Evolutionary conservation across 805 yeast genomes (phyloP), one percentile per base, ranked within the genome.

Genomic region (Kazachstania bromeliacearum): DNA sequence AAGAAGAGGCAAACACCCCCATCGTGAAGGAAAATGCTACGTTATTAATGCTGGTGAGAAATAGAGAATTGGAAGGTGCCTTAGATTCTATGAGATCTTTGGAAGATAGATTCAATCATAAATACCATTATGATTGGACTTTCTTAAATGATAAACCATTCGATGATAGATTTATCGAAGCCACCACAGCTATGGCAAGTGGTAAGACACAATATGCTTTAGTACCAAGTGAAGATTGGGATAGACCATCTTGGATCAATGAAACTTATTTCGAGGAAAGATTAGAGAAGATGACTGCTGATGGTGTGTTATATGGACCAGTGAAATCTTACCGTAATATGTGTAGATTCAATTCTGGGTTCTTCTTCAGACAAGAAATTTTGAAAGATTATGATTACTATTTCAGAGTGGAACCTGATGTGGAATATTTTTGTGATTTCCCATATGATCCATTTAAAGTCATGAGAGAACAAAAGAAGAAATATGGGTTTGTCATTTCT

Each of bases 291-390:
- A 62, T 71, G 64, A 59, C 51, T 10, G 63, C 64, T 9, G 57
- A 67, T 8, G 66, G 68, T 4, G 73, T 82, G 3, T 59, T 81
- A 1, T 82, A 82, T 53, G 89, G 87, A 1, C 69, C 63, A 19
- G 73, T 82, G 1, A 59, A 63, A 45, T 76, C 85, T 1, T 82
- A 82, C 52, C 72, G 97, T 55, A 89, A 89, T 58, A 92, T 92
- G 97, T 92, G 97, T 60, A 71, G 95, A 24, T 89, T 81, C 64
- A 92, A 92, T 53, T 81, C 94, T 3, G 96, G 97, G 0, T 83
- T 69, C 56, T 92, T 92, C 63, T 89, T 75, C 64, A 73, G 82
- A 53, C 94, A 87, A 53, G 75, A 76, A 39, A 54, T 85, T 32
- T 60, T 88, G 47, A 57, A 64, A 31, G 67, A 78, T 25, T 92